These are phyloP conservation scores for Torulaspora pretoriensis DNA, from an alignment of 1,139 yeast genomes.

Conservation along the genomic window DNA sequence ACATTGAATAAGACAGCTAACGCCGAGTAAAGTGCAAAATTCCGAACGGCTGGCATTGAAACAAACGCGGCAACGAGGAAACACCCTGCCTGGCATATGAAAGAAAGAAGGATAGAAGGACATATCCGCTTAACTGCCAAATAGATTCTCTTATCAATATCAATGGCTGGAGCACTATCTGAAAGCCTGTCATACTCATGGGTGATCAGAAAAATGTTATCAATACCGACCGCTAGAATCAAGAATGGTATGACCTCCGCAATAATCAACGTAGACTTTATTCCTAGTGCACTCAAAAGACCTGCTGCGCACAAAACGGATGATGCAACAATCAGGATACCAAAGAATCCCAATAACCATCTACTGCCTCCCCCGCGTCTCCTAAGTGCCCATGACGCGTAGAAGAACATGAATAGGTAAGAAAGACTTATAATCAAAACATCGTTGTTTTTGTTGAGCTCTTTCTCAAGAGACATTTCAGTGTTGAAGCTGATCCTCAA, in stretches of 20 bases:
- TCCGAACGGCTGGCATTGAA: conserved; percentile 91
- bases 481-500: conserved; percentile 71
- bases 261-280: conserved; percentile 83
- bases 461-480: conserved; percentile 78
- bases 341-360: conserved; percentile 72
- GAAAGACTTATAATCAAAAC: conserved; percentile 65
- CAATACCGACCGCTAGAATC: conserved; percentile 91
- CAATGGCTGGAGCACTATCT: conserved; percentile 42
- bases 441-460: conserved; percentile 78
- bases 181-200: conserved; percentile 66
- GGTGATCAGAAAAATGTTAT: conserved; percentile 80
- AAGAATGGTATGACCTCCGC: conserved; percentile 97
- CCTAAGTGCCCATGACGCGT: conserved; percentile 74
- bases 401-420: conserved; percentile 82
- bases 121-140: conserved; percentile 69
- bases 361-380: conserved; percentile 46
- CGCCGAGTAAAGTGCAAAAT: conserved; percentile 87
- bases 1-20: conserved; percentile 80
- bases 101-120: conserved; percentile 79
- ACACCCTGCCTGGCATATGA: conserved; percentile 70
- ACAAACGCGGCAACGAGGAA: conserved; percentile 77
- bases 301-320: conserved; percentile 85
- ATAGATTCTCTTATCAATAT: conserved; percentile 54
- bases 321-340: conserved; percentile 71
- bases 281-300: conserved; percentile 64